Conservation (phyloP, 1,284 basidiomycete species). For the Sphagnurus paluster region DNA sequence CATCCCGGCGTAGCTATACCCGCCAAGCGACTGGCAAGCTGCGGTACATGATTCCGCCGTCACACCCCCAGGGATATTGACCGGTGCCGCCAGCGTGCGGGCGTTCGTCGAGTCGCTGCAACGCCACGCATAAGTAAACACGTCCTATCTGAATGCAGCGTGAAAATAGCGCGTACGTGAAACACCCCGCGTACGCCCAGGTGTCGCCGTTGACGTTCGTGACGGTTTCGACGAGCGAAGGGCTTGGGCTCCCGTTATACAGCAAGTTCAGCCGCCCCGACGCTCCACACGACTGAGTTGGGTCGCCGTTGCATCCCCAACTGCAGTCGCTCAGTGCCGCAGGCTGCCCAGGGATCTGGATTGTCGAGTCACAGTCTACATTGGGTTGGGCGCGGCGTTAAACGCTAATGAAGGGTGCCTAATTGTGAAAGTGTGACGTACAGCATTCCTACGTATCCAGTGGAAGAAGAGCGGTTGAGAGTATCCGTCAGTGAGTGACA, state of each 20-base stretch:
- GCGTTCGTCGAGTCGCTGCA: slow-evolving; percentile 31
- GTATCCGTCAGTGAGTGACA: slow-evolving; percentile 6
- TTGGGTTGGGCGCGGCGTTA: not conserved
- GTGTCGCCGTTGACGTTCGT: slow-evolving; percentile 18
- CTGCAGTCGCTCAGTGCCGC: slow-evolving; percentile 34
- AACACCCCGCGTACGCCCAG: slow-evolving; percentile 40
- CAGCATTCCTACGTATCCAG: slow-evolving; percentile 36
- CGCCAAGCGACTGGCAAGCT: slow-evolving; percentile 35
- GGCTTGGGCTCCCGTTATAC: slow-evolving; percentile 31
- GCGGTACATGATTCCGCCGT: slow-evolving; percentile 39
- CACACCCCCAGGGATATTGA: slow-evolving; percentile 39
- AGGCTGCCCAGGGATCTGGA: slow-evolving; percentile 34
- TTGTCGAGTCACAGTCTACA: slow-evolving; percentile 40
- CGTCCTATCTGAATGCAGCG: too few species aligned
- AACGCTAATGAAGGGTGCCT: not conserved
- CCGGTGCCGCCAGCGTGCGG: slow-evolving; percentile 31
- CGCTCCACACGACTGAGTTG: slow-evolving; percentile 37
- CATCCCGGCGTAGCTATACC: slow-evolving; percentile 33
- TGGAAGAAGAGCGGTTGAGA: not conserved
- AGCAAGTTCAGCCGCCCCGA: slow-evolving; percentile 35
- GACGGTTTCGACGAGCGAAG: slow-evolving; percentile 29
- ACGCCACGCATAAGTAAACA: too few species aligned
- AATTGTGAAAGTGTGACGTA: slow-evolving; percentile 20
- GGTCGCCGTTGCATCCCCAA: slow-evolving; percentile 35
- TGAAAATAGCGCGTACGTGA: slow-evolving; percentile 33